Conservation (phyloP, 2,329 filamentous ascomycete species). For the Zasmidium citrigriseum region DNA sequence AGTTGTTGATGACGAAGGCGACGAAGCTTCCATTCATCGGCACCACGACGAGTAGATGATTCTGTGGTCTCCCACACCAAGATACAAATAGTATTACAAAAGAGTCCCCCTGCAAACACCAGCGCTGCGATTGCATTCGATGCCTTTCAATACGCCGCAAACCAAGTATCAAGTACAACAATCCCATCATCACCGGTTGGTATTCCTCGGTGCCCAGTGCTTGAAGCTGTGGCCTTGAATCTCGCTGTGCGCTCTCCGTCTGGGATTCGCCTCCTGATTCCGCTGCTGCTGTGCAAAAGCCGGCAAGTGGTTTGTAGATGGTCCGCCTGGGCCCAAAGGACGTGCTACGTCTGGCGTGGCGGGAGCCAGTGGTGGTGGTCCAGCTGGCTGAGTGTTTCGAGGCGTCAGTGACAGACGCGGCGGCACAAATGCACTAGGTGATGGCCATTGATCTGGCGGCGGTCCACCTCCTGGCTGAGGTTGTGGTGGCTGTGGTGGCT, state of each 20-base stretch:
- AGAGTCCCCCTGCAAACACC: too few relatives aligned
- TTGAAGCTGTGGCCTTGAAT: neutral
- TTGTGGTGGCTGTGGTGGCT: conserved; percentile 7
- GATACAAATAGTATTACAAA: neutral
- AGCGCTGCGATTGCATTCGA: too few relatives aligned
- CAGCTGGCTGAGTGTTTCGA: neutral
- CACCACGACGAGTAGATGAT: too few relatives aligned
- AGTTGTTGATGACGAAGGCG: too few relatives aligned
- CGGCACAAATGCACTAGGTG: neutral
- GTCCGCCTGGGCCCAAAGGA: conserved; percentile 7
- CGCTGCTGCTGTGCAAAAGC: conserved; percentile 33
- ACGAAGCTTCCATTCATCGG: too few relatives aligned
- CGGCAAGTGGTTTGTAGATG: conserved; percentile 21
- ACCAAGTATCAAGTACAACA: neutral
- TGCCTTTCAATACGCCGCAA: too few relatives aligned
- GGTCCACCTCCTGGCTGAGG: conserved; percentile 8
- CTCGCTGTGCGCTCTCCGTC: conserved; percentile 17
- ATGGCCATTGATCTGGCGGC: conserved; percentile 7
- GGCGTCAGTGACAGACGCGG: neutral
- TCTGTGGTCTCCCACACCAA: neutral
- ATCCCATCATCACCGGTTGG: neutral
- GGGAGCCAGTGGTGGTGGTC: neutral
- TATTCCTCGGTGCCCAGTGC: conserved; percentile 1
- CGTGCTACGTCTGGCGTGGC: neutral
- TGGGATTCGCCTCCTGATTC: conserved; percentile 14